These are phyloP conservation scores for Nigrospora oryzae DNA, from an alignment of 2,329 filamentous ascomycete species.

Conservation along the genomic window DNA sequence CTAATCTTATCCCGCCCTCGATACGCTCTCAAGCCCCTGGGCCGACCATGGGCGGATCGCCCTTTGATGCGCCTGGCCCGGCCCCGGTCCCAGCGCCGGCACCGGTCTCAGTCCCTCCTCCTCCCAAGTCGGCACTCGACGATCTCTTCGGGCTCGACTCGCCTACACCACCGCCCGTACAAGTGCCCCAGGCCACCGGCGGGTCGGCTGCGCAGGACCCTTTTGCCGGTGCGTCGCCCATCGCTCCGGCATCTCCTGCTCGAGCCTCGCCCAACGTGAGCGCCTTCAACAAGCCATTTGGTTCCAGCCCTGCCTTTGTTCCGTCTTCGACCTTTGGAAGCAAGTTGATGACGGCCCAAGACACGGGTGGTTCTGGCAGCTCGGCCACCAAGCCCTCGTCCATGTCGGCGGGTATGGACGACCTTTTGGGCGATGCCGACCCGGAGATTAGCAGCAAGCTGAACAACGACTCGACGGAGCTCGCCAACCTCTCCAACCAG, in stretches of 20 bases:
- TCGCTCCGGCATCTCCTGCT: conserved; percentile 45
- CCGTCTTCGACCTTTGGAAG: conserved; percentile 91
- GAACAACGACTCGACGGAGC: conserved; percentile 80
- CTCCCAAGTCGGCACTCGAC: conserved; percentile 74
- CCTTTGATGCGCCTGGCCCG: conserved; percentile 36
- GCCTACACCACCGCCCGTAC: conserved; percentile 44
- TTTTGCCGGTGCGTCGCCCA: conserved; percentile 43
- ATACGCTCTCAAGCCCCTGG: conserved; percentile 58
- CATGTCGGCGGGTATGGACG: conserved; percentile 55
- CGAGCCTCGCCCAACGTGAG: conserved; percentile 36
- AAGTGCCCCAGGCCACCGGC: conserved; percentile 61
- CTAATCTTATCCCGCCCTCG: conserved; percentile 76
- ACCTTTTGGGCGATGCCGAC: conserved; percentile 85
- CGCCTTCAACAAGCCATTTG: conserved; percentile 52
- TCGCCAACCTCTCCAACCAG: conserved; percentile 94
- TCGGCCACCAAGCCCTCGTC: conserved; percentile 32
- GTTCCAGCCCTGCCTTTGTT: conserved; percentile 54
- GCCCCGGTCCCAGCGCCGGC: conserved; percentile 22
- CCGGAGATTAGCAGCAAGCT: conserved; percentile 82
- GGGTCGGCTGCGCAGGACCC: conserved; percentile 60
- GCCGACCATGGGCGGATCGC: conserved; percentile 37
- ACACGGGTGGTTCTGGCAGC: conserved; percentile 55
- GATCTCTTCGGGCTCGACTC: conserved; percentile 88
- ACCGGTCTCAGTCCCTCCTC: conserved; percentile 15
- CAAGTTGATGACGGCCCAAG: conserved; percentile 60